A percentile compares a stretch with the other conserved stretches of the same genome.
Evolutionary conservation across 495 filamentous ascomycete genomes (phyloP).

Genomic region (Podospora didyma): DNA sequence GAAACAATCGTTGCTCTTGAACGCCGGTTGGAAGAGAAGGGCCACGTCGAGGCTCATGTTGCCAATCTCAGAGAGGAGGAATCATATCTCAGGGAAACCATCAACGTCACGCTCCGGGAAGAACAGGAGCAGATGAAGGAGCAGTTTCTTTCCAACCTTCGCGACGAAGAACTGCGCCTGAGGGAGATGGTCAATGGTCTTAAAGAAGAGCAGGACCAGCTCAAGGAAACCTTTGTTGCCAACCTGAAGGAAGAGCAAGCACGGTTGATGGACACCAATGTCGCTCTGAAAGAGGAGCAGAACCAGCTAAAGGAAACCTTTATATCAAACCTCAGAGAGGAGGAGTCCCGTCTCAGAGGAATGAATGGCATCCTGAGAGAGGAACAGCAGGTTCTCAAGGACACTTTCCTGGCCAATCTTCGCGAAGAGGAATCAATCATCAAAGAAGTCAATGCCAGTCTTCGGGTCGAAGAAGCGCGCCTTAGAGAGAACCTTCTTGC

Average conservation of each 20-base stretch:
- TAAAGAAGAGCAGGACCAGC: slow-evolving; percentile 58
- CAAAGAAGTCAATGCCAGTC: slow-evolving; percentile 50
- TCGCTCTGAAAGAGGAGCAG: slow-evolving; percentile 24
- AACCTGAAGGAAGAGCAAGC: slow-evolving; percentile 65
- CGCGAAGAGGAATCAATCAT: slow-evolving; percentile 70
- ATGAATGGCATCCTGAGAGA: slow-evolving; percentile 49
- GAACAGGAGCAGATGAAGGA: slow-evolving; percentile 42
- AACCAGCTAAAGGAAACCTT: slow-evolving; percentile 21
- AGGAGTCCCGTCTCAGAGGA: slow-evolving; percentile 21
- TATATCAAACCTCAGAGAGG: slow-evolving; percentile 19
- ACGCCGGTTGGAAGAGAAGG: slow-evolving; percentile 69
- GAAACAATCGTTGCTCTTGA: slow-evolving; percentile 79
- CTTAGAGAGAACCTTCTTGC: slow-evolving; percentile 2
- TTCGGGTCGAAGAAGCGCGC: slow-evolving; percentile 22
- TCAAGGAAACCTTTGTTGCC: slow-evolving; percentile 51
- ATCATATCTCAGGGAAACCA: slow-evolving; percentile 34
- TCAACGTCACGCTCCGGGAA: slow-evolving; percentile 42
- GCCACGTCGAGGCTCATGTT: slow-evolving; percentile 71
- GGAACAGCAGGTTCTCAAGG: slow-evolving; percentile 73
- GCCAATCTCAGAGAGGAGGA: slow-evolving; percentile 47
- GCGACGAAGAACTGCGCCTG: slow-evolving; percentile 22
- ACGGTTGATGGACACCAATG: slow-evolving; percentile 38
- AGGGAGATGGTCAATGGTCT: slow-evolving; percentile 40
- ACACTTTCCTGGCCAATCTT: slow-evolving; percentile 57
- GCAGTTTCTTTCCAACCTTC: slow-evolving; percentile 22